A percentile compares a stretch with the other conserved stretches of the same genome.
These are phyloP conservation scores for Rhizophora mangle DNA, from an alignment of 345 rosid genomes.

Conservation along the genomic window DNA sequence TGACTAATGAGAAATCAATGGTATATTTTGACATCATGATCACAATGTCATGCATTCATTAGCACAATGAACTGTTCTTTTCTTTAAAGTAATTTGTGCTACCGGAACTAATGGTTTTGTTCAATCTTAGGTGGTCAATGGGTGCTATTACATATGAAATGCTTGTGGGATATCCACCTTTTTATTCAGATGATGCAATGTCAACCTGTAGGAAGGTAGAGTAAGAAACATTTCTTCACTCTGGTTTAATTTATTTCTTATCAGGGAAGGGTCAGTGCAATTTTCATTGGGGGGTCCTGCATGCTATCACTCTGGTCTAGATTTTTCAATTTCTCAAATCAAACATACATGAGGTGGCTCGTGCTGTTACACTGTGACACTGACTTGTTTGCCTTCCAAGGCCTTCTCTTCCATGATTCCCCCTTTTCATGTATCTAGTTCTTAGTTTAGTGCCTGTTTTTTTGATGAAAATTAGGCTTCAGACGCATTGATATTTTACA, in stretches of 20 bases:
- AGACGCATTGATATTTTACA: neutral
- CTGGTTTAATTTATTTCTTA: neutral
- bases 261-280: neutral
- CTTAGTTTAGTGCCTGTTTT: neutral
- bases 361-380: no score
- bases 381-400: no score
- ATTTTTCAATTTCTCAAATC: no score
- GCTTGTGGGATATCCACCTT: conserved; percentile 96
- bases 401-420: neutral
- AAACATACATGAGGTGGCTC: no score
- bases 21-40: neutral
- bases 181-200: conserved; percentile 98
- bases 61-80: neutral
- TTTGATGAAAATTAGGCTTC: no score
- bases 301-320: neutral
- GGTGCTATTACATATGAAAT: conserved; percentile 98
- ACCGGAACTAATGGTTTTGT: conserved; percentile 15
- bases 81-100: conserved; percentile 9
- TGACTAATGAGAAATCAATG: neutral
- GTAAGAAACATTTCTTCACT: neutral
- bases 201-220: conserved; percentile 90
- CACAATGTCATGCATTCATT: neutral
- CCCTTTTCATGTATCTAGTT: neutral
- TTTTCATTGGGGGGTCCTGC: neutral
- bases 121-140: conserved; percentile 84